Evolutionary conservation across 768 basidiomycete genomes (phyloP).

Genomic region (Phanerodontia chrysosporium): DNA sequence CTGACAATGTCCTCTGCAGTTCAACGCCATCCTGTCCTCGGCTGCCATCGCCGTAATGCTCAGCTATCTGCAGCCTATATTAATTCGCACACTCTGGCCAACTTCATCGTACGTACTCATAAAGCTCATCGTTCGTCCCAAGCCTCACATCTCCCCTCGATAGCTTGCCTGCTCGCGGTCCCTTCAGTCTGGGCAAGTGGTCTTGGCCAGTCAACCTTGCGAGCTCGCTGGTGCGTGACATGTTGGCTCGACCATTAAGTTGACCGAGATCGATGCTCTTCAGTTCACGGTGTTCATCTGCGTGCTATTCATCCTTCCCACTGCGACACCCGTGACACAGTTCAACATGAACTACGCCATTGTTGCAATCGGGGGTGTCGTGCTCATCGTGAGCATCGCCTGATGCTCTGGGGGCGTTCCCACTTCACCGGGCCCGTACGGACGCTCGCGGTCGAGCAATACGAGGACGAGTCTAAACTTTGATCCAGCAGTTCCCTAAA

Average conservation of each 20-base stretch:
- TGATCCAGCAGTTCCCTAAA: not conserved
- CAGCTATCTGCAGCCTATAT: constrained; percentile 53
- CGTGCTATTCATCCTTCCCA: constrained; percentile 52
- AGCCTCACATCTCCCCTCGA: too few relatives aligned
- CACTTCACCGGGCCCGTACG: constrained; percentile 43
- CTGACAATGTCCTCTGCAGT: constrained; percentile 26
- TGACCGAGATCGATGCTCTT: not conserved
- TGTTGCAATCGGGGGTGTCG: constrained; percentile 45
- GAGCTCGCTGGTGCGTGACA: constrained; percentile 38
- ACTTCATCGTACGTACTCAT: constrained; percentile 33
- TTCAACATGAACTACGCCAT: constrained; percentile 58
- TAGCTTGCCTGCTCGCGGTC: constrained; percentile 45
- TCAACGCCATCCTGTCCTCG: constrained; percentile 53
- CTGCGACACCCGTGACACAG: constrained; percentile 44
- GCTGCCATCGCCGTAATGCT: constrained; percentile 57
- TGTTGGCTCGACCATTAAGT: not conserved
- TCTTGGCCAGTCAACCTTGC: constrained; percentile 49
- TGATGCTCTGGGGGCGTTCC: constrained; percentile 44
- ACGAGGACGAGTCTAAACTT: constrained; percentile 6
- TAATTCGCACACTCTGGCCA: constrained; percentile 57
- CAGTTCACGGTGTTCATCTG: constrained; percentile 53
- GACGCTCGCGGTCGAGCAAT: constrained; percentile 23
- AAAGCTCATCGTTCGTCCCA: too few relatives aligned
- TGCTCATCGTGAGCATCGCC: constrained; percentile 39
- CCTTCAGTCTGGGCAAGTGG: constrained; percentile 49